phyloP scores from a whole-genome alignment of 176 grass and related monocot genomes.

The Cenchrus americanus region DNA sequence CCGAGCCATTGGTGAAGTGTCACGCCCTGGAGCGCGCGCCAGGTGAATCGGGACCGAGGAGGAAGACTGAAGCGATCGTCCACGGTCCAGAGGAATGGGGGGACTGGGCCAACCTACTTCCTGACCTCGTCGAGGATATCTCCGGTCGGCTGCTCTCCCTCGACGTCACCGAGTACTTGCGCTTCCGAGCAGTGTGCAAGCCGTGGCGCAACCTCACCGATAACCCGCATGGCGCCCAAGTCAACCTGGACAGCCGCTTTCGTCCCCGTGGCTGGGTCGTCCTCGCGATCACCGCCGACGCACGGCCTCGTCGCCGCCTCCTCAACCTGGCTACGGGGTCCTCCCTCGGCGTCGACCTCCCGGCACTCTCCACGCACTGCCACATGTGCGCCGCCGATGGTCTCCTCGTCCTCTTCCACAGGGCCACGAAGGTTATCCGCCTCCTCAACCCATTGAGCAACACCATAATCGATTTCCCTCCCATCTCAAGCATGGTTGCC shows the following conservation, averaged over 20 bases:
- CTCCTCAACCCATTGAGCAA: not conserved
- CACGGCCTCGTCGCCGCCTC: not conserved
- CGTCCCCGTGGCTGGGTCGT: constrained; percentile 1
- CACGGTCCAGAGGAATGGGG: not conserved
- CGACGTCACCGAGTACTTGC: not conserved
- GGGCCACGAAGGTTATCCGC: not conserved
- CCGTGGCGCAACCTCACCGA: not conserved
- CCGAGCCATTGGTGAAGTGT: no score
- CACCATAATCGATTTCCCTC: not conserved
- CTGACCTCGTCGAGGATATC: not conserved
- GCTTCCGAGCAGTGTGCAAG: not conserved
- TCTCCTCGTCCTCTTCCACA: not conserved
- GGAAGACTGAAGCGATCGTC: no score
- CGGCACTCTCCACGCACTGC: not conserved
- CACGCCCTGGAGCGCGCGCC: no score
- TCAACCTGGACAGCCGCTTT: not conserved
- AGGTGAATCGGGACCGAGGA: no score
- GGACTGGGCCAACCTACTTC: not conserved
- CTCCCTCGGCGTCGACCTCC: not conserved
- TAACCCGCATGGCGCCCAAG: not conserved
- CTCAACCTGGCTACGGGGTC: not conserved
- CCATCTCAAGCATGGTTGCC: not conserved
- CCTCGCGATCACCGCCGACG: not conserved
- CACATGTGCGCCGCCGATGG: not conserved
- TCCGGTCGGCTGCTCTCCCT: not conserved